A percentile compares a stretch with the other conserved stretches of the same genome.
phyloP scores from a whole-genome alignment of 176 grass and related monocot genomes.

The Hordeum marinum region DNA sequence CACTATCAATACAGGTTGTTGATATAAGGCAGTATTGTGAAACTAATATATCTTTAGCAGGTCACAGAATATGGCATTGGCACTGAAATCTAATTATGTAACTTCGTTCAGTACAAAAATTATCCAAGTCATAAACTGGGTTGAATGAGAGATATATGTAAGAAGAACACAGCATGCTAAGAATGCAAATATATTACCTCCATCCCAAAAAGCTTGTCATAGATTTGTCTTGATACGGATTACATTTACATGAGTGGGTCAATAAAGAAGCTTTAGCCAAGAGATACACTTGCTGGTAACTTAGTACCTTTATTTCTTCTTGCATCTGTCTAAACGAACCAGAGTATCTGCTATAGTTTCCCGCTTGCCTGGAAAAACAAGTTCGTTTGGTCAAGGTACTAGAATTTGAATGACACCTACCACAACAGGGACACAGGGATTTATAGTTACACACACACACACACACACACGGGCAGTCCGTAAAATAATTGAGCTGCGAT shows the following conservation, averaged over 20 bases:
- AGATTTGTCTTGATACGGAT: too few relatives aligned
- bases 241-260: background rate
- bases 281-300: background rate
- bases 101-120: too few relatives aligned
- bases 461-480: too few relatives aligned
- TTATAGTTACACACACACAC: background rate
- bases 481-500: background rate
- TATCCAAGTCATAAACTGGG: background rate
- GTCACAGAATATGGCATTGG: background rate
- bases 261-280: background rate
- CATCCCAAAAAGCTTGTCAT: too few relatives aligned
- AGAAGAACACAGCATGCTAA: background rate
- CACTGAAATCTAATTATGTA: too few relatives aligned
- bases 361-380: background rate
- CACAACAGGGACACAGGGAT: background rate
- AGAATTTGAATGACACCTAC: background rate
- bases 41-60: background rate
- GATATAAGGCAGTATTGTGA: background rate
- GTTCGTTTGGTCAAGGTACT: background rate
- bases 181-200: background rate
- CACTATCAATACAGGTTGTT: background rate
- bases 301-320: background rate
- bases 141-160: background rate
- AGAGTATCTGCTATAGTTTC: conserved; percentile 21
- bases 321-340: background rate